Percentiles rank a stretch among this genome's conserved stretches.
Conservation (phyloP, 345 rosid genomes). For the Sisymbrium irio region DNA sequence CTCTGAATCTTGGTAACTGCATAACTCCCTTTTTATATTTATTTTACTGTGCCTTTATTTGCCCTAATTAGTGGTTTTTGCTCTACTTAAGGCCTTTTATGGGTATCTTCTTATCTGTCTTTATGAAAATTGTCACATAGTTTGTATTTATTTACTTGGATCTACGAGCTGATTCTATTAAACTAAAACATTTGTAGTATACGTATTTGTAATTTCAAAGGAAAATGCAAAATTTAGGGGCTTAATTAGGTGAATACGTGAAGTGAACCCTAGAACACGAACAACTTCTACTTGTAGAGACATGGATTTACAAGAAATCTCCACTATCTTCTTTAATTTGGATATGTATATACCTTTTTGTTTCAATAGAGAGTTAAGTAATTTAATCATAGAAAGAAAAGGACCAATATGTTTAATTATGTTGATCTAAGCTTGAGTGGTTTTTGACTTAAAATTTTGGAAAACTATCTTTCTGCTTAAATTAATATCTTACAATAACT, state of each 20-base stretch:
- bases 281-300: background rate
- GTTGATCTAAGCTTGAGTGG: background rate
- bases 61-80: constrained; percentile 24
- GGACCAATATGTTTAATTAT: background rate
- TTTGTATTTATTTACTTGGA: constrained; percentile 6
- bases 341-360: background rate
- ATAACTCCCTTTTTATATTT: background rate
- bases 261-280: constrained; percentile 10
- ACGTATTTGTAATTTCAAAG: background rate
- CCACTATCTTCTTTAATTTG: constrained; percentile 2
- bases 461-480: background rate
- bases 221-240: constrained; percentile 1
- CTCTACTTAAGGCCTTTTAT: background rate
- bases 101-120: background rate
- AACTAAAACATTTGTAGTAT: background rate
- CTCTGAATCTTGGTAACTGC: constrained; percentile 52
- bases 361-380: background rate
- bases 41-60: background rate
- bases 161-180: background rate
- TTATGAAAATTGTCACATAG: background rate
- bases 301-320: background rate
- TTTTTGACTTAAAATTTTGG: background rate
- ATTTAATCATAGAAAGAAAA: background rate
- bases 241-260: background rate
- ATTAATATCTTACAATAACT: background rate